phyloP scores from a whole-genome alignment of 73 alveolate genomes.

The Tetrahymena malaccensis region DNA sequence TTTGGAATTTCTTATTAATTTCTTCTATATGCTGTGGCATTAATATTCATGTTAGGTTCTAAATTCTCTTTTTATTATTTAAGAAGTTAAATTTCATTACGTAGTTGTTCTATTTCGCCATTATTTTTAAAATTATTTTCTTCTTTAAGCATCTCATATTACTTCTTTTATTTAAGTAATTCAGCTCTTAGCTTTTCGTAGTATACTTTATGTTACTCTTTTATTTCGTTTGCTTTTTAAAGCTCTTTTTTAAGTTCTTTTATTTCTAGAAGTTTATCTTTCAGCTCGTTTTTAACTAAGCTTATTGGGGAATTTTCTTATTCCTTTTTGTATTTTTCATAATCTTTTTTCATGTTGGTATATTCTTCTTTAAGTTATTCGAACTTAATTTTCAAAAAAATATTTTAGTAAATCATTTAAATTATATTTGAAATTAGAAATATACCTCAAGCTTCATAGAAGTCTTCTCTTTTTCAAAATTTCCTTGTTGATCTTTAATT shows the following conservation, averaged over 20 bases:
- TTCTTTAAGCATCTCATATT: not conserved
- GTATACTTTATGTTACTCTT: slow-evolving; percentile 17
- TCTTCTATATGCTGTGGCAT: not conserved
- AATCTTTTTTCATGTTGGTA: not conserved
- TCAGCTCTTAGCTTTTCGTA: slow-evolving; percentile 39
- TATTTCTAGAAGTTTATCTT: slow-evolving; percentile 3
- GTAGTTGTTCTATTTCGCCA: not conserved
- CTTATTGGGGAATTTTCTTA: slow-evolving; percentile 12
- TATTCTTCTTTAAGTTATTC: slow-evolving; percentile 13
- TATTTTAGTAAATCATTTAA: not conserved
- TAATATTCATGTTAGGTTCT: not conserved
- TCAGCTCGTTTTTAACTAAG: not conserved
- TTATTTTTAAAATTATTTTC: not conserved
- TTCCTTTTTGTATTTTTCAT: slow-evolving; percentile 5
- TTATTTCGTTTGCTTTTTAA: slow-evolving; percentile 10
- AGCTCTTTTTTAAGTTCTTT: slow-evolving; percentile 30
- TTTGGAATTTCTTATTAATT: not conserved
- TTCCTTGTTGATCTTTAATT: not conserved
- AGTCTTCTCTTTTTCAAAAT: slow-evolving; percentile 30
- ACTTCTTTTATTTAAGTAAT: not conserved
- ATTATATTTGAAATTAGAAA: not conserved
- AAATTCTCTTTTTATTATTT: not conserved
- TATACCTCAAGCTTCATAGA: not conserved
- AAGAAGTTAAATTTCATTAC: not conserved
- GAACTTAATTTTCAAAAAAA: not conserved